A percentile compares a stretch with the other conserved stretches of the same genome.
Evolutionary conservation across 2,329 filamentous ascomycete genomes (phyloP).

Genomic region (Fusarium nisikadoi): DNA sequence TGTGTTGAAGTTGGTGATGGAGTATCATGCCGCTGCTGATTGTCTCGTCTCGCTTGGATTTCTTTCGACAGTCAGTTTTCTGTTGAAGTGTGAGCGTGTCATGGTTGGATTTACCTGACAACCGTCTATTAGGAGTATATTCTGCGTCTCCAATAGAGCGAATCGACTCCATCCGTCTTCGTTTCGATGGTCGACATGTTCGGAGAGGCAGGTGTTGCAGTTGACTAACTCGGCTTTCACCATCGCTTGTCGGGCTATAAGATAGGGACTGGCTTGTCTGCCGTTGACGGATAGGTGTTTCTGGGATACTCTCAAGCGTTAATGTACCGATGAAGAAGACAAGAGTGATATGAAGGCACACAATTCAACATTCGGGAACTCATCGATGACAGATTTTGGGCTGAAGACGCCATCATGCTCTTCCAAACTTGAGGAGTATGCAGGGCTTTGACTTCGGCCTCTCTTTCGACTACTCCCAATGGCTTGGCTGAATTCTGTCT

Average conservation of each 20-base stretch:
- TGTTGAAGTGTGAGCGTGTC: neutral
- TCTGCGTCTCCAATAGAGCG: slow-evolving; percentile 6
- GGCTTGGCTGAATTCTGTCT: neutral
- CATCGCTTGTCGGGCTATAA: neutral
- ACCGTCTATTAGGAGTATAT: neutral
- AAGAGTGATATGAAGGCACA: neutral
- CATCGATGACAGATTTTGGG: slow-evolving; percentile 19
- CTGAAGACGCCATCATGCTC: neutral
- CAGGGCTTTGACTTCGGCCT: neutral
- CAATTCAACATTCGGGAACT: slow-evolving; percentile 27
- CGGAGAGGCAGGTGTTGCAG: neutral
- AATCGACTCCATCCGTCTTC: slow-evolving; percentile 34
- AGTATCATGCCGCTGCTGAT: neutral
- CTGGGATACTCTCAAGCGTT: slow-evolving; percentile 28
- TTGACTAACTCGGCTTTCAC: neutral
- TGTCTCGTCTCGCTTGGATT: neutral
- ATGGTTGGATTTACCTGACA: neutral
- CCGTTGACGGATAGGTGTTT: slow-evolving; percentile 20
- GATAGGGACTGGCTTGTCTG: neutral
- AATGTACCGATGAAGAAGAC: neutral
- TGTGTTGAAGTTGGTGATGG: neutral
- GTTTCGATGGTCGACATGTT: slow-evolving; percentile 1
- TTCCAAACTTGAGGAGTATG: neutral
- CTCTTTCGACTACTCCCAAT: neutral
- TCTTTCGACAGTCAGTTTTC: neutral